Evolutionary conservation across 2,329 filamentous ascomycete genomes (phyloP).

Genomic region (Nemania sp.): DNA sequence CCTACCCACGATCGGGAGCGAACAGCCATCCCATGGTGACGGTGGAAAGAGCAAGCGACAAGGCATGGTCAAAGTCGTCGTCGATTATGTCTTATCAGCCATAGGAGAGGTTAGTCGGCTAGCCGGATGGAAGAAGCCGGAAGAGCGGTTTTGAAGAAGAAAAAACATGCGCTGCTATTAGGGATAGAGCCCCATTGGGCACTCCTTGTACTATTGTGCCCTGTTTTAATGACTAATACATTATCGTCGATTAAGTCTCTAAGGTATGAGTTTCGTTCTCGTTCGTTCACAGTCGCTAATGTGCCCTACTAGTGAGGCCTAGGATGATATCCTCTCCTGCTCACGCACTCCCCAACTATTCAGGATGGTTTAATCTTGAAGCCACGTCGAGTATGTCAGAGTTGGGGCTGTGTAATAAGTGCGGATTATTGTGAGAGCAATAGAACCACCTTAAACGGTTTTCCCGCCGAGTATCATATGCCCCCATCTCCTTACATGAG

Average conservation of each 20-base stretch:
- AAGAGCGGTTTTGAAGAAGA: constrained; percentile 53
- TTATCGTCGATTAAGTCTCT: neutral
- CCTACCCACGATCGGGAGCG: constrained; percentile 88
- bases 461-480: neutral
- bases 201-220: constrained; percentile 27
- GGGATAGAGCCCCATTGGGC: constrained; percentile 17
- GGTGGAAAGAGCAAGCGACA: constrained; percentile 66
- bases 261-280: constrained; percentile 23
- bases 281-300: constrained; percentile 8
- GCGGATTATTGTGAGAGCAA: neutral
- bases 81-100: constrained; percentile 67
- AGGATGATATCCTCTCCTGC: constrained; percentile 4
- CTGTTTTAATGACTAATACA: neutral
- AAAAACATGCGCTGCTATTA: constrained; percentile 11
- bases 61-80: constrained; percentile 74
- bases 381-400: neutral
- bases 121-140: constrained; percentile 57
- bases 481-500: neutral
- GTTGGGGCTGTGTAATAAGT: neutral
- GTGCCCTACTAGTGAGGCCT: neutral
- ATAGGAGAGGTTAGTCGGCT: constrained; percentile 61
- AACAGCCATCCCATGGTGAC: constrained; percentile 64
- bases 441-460: neutral
- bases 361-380: neutral
- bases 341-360: neutral